Base-by-base conservation (phyloP, 2,329 filamentous ascomycete genomes). In the Penicillium sp. region DNA sequence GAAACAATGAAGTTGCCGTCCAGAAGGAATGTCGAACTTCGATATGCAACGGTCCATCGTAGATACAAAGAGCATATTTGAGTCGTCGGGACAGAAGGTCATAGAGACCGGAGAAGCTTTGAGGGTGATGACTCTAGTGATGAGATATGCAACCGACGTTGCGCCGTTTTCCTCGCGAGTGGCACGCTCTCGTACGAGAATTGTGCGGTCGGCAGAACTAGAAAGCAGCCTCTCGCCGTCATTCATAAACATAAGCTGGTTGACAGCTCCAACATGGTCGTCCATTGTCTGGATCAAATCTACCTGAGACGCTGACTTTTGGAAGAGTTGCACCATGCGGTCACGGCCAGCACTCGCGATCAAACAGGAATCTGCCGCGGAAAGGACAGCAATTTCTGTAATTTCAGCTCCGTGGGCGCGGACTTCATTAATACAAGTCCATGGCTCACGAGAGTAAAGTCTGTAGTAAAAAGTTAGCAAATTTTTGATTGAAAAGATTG, bases 281-380 rank as follows among this genome's bases (percentile, higher is more conserved):
- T 90, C 86, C 66, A 97, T 83, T 0, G 94, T 99, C 70, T 99
- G 94, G 45, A 96, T 83, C 51, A 97, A 83, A 51, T 89, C 83
- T 70, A 95, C 88, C 2, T 73, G 74, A 2, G 84, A 81, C 10
- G 73, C 77, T 1, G 75, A 74, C 20, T 79, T 78, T 54, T 84
- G 80, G 68, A 97, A 97, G n/a, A 99, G 76, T 69, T 99, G 94
- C 1, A 93, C 84, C n/a, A 89, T 96, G 44, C 94, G 87, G 72
- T 99, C 94, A 59, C 94, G 83, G 29, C 91, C 90, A 67, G 88
- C 92, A 9, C 87, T 91, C 15, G 90, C 93, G 61, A 97, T 79
- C 39, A 96, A 77, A 29, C 84, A 81, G 40, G 76, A 79, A 1
- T 81, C 77, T 1, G 81, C 78, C 37, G 80, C 79, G 60, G 90